Evolutionary conservation across 768 basidiomycete species (phyloP).

Genomic region (Leccinum disarticulatum): DNA sequence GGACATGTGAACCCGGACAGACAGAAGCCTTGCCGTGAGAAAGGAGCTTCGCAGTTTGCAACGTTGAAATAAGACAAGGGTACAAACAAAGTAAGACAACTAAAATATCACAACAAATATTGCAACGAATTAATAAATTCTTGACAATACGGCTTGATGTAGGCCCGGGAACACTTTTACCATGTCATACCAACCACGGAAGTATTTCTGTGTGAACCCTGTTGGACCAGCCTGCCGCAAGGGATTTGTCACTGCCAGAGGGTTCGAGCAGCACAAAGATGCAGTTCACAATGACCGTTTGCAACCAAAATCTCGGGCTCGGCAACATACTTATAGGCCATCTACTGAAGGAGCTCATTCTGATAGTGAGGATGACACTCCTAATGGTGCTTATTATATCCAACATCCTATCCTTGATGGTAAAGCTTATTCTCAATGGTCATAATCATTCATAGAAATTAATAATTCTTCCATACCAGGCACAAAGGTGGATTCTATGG

Average conservation of each 20-base stretch:
- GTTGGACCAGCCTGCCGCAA: not conserved
- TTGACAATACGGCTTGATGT: too few relatives aligned
- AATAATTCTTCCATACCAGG: not conserved
- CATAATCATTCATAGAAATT: not conserved
- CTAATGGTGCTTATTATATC: not conserved
- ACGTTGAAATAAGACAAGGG: too few relatives aligned
- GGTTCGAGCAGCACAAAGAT: not conserved
- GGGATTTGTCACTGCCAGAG: not conserved
- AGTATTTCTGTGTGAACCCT: not conserved
- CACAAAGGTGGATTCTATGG: not conserved
- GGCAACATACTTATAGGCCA: not conserved
- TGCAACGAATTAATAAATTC: not conserved
- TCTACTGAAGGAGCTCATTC: not conserved
- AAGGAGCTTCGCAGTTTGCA: too few relatives aligned
- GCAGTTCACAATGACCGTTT: not conserved
- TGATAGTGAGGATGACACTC: not conserved
- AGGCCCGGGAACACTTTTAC: not conserved
- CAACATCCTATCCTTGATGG: not conserved
- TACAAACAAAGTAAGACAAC: too few relatives aligned
- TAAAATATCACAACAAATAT: not conserved
- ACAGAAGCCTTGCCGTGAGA: not conserved
- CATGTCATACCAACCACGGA: not conserved
- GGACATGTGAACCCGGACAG: not conserved
- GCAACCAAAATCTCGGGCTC: not conserved
- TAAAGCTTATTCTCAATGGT: not conserved